Evolutionary conservation across 2,329 filamentous ascomycete species (phyloP), one percentile per base, ranked within the genome.

Genomic region (Neoascochyta sp.): DNA sequence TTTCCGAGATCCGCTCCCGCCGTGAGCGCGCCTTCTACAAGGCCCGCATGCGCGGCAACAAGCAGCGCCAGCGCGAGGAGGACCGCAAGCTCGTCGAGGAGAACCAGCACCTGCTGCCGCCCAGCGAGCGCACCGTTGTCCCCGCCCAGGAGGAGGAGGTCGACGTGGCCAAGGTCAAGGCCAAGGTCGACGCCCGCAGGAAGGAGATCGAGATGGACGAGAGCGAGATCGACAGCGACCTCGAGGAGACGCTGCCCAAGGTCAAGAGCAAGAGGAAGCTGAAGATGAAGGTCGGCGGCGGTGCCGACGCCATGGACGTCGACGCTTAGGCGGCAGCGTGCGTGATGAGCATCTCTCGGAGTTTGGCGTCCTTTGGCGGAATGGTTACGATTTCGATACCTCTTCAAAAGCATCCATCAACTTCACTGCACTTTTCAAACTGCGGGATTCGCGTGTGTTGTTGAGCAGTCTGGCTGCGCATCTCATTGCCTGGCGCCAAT

Each of bases 1-100:
- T 96, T 52, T 73, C 78, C 54, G 89, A 95, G 73, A 90, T 96
- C 66, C 75, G 88, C 32, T 67, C 78, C 36, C 78, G 81, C 60
- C 78, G 92, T 60, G 90, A 96, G 75, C 78, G 87, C 50, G 83
- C 83, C 46, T 95, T 95, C 70, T 95, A 95, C 74, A 89, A 86
- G 78, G 81, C 83, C 61, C 81, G 92, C 62, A 88, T 96, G 85
- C 81, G 81, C 29, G 89, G 89, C 64, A 94, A 93, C 70, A 82
- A 84, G 68, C 84, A 84, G 65, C 77, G 81, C 60, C 81, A 92
- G 71, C 73, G 86, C 45, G 83, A 81, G 54, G 72, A 76, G 43
- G 86, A 95, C 60, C 74, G 86, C 64, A 92, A 90, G 73, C 75
- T 96, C 47, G 89, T 98, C 29, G 82, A 81, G 50, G 80, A 92